A percentile compares a stretch with the other conserved stretches of the same genome.
Evolutionary conservation across 148 eudicot species (phyloP).

Genomic region (Salicornia ramosissima): DNA sequence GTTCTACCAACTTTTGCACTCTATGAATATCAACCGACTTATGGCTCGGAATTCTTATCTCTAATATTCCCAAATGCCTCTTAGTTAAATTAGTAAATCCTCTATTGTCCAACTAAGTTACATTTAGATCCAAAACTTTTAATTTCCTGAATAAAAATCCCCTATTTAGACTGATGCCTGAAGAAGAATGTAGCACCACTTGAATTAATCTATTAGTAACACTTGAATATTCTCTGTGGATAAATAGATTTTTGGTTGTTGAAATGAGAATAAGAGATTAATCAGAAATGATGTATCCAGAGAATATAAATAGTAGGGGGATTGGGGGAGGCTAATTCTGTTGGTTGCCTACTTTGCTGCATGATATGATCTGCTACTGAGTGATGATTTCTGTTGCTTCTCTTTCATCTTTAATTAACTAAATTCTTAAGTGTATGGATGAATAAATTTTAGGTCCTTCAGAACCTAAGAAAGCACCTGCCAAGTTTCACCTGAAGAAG

Average conservation of each 20-base stretch:
- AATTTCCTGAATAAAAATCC: too few species aligned
- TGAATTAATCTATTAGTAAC: neutral
- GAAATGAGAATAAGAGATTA: neutral
- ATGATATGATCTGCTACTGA: too few species aligned
- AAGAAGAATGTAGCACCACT: neutral
- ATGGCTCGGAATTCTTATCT: too few species aligned
- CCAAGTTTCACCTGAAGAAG: slow-evolving; percentile 68
- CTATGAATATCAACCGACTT: too few species aligned
- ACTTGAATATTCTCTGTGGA: neutral
- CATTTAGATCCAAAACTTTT: too few species aligned
- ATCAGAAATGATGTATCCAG: neutral
- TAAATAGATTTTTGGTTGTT: neutral
- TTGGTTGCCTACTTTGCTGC: neutral
- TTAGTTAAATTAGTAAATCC: too few species aligned
- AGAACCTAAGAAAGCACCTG: slow-evolving; percentile 37
- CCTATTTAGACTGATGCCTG: too few species aligned
- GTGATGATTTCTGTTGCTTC: neutral
- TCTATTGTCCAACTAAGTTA: too few species aligned
- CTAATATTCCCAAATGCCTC: too few species aligned
- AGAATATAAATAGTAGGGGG: too few species aligned
- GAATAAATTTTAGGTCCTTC: slow-evolving; percentile 36
- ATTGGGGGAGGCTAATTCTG: too few species aligned
- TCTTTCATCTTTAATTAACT: neutral
- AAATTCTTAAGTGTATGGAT: neutral
- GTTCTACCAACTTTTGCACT: too few species aligned